Base-by-base conservation (phyloP, 2,329 filamentous ascomycete genomes). In the Cladosporium sp. region DNA sequence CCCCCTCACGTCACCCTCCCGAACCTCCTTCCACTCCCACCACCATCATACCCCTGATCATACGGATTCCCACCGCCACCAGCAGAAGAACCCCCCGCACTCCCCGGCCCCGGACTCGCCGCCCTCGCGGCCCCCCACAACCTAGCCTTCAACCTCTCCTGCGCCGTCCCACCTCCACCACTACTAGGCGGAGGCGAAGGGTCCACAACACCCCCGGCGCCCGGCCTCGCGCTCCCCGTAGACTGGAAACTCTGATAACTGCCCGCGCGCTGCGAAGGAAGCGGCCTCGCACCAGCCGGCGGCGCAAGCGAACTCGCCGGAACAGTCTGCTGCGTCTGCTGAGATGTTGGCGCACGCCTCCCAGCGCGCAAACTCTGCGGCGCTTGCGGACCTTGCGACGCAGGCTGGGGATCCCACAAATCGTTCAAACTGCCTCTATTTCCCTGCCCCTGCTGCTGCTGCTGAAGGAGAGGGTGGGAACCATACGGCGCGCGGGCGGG, bases 71-170 rank as follows among this genome's bases (percentile, higher is more conserved):
- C 18, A 22, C 41, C 16, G 19, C 45, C 35, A 50, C 41, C 19
- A 7, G n/a, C n/a, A n/a, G n/a, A n/a, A n/a, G 16, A 15, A 4
- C n/a, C 29, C 18, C 20, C 22, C 39, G 7, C 39, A 19, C 13
- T 19, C 16, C 18, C 33, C 27, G 6, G 33, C 36, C 13, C 35
- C 3, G 55, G 42, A 47, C 54, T 55, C 13, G 52, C 47, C 32
- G 42, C 25, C 27, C 57, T 57, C 7, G 52, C 52, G 8, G 53
- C 61, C 39, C 65, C 65, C 77, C 89, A 89, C 39, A 95, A 71
- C 54, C 88, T 75, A 61, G 90, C 88, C 64, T 89, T 88, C 59
- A 96, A 73, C 58, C 88, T 77, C 60, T 95, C 88, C 70, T 94
- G 88, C 43, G 89, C 89, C 16, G 83, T 82, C 29, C 75, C 75